These are phyloP conservation scores for Beverwykella pulmonaria DNA, from an alignment of 495 filamentous ascomycete genomes.

Conservation along the genomic window DNA sequence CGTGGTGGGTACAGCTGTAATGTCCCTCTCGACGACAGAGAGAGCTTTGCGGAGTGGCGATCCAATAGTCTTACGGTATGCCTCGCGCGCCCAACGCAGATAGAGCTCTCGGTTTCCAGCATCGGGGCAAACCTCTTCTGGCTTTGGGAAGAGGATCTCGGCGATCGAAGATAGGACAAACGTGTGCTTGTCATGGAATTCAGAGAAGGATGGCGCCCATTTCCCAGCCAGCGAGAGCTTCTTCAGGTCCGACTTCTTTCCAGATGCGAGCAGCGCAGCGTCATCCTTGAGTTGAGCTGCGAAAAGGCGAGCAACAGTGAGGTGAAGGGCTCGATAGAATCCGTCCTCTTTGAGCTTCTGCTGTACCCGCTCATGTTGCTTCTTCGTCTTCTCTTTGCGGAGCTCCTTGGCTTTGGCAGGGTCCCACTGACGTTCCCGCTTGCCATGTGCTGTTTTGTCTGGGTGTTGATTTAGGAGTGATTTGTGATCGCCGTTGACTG, in stretches of 20 bases:
- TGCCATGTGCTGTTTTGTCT: constrained; percentile 21
- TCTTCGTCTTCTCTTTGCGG: constrained; percentile 39
- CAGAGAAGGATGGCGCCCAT: constrained; percentile 52
- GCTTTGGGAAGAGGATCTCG: constrained; percentile 49
- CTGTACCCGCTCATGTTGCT: constrained; percentile 45
- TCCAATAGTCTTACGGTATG: constrained; percentile 45
- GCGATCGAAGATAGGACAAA: constrained; percentile 53
- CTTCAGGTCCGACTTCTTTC: constrained; percentile 40
- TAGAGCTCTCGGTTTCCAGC: constrained; percentile 46
- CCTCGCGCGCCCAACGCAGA: constrained; percentile 52
- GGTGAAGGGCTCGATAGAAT: constrained; percentile 49
- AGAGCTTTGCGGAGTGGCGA: constrained; percentile 51
- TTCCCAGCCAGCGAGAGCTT: constrained; percentile 54
- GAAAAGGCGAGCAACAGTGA: constrained; percentile 53
- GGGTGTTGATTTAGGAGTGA: constrained; percentile 41
- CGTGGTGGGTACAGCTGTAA: constrained; percentile 26
- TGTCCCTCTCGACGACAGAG: constrained; percentile 51
- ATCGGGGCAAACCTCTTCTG: constrained; percentile 32
- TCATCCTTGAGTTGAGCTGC: constrained; percentile 52
- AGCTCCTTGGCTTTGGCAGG: constrained; percentile 30
- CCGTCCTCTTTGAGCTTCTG: constrained; percentile 41
- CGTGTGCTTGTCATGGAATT: constrained; percentile 56
- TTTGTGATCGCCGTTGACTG: constrained; percentile 37
- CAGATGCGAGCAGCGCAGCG: constrained; percentile 41
- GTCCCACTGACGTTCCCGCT: constrained; percentile 35